Base-by-base conservation (phyloP, 306 rosid species). In the Medicago lupulina region DNA sequence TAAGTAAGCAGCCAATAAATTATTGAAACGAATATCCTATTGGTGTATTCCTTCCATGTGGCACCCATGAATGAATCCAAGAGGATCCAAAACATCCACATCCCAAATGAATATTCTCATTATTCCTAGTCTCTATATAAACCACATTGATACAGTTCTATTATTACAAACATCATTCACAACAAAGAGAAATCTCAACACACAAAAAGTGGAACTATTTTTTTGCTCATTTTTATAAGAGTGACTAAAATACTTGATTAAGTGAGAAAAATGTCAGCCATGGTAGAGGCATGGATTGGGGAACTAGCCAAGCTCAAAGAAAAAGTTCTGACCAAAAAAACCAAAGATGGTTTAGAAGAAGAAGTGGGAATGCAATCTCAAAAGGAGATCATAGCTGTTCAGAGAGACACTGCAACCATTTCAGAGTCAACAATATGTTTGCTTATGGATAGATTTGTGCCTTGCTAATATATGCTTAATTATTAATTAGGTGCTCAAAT, bases 361-460 rank as follows among this genome's bases (percentile, higher is more conserved):
- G 70, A 53, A 15, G 51, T 10, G 19, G 34, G 36, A 17, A 71
- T 46, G 31, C 70, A 67, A 67, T 47, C 75, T 43, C 73, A 31
- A 21, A 85, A 66, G 38, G 38, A 34, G 7, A 34, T 34, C 38
- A 34, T 34, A 34, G 38, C 7, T 34, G 38, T 34, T 34, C 38
- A 34, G 58, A 79, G 71, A 76, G 82, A 76, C 47, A 18, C 2
- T 67, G 0, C 72, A n/a, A 63, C 79, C 15, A 73, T 93, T 72
- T 93, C 96, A 4, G 98, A 93, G 54, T 76, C 82, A 11, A 88
- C 90, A 1, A 57, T 91, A 8, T 89, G 79, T 85, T 59, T 93
- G 92, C 92, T 91, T 62, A 88, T 91, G 91, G 96, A 93, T 79
- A 92, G 97, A 7, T 93, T 93, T 78, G 92, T 82, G 1, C 97